Conservation (phyloP, 441 rosid genomes). For the Adansonia rubrostipa region DNA sequence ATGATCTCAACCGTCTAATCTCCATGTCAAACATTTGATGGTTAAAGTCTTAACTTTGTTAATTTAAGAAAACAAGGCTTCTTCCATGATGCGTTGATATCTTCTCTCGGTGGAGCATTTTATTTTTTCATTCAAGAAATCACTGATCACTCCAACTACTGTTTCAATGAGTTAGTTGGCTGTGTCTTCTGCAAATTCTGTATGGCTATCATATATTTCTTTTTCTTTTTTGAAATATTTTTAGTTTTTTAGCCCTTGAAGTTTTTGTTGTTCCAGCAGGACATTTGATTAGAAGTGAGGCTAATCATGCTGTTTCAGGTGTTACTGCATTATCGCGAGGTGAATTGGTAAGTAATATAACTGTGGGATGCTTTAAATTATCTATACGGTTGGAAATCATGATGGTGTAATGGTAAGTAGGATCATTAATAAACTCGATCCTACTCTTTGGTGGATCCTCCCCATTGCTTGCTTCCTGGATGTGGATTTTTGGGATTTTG, state of each 20-base stretch:
- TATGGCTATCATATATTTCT: conserved; percentile 28
- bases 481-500: not conserved
- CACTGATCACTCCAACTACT: conserved; percentile 44
- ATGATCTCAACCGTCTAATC: conserved; percentile 27
- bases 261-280: conserved; percentile 50
- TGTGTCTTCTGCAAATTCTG: conserved; percentile 40
- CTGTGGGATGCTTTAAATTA: not conserved
- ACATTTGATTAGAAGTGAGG: conserved; percentile 47
- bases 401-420: not conserved
- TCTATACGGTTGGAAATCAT: not conserved
- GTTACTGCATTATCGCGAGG: conserved; percentile 51
- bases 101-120: conserved; percentile 40
- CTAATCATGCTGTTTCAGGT: conserved; percentile 58
- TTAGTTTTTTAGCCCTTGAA: conserved; percentile 38
- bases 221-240: conserved; percentile 15
- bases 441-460: not conserved
- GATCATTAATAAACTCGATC: not conserved
- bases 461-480: not conserved
- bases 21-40: conserved; percentile 30
- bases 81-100: conserved; percentile 41
- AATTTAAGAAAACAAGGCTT: conserved; percentile 34
- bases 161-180: conserved; percentile 51
- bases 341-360: conserved; percentile 47
- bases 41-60: conserved; percentile 30
- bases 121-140: conserved; percentile 43